A percentile compares a stretch with the other conserved stretches of the same genome.
These are phyloP conservation scores for Hemileia vastatrix DNA, from an alignment of 1,284 basidiomycete species.

Conservation along the genomic window DNA sequence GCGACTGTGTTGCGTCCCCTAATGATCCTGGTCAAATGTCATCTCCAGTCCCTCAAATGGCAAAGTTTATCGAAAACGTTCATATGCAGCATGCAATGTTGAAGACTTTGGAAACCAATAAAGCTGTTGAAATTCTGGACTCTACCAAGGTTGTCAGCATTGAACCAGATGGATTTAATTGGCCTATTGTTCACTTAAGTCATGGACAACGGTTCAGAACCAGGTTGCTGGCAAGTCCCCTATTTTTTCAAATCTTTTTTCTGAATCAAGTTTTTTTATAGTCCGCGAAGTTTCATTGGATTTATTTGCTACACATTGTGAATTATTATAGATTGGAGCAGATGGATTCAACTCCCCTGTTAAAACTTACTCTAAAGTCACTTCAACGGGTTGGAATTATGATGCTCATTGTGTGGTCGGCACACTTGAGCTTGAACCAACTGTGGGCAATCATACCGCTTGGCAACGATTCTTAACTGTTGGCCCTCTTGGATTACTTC, in stretches of 20 bases:
- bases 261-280: background rate
- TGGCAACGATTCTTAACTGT: constrained; percentile 93
- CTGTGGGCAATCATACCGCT: constrained; percentile 52
- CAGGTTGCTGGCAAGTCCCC: constrained; percentile 56
- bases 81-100: constrained; percentile 78
- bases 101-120: constrained; percentile 47
- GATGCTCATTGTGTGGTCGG: constrained; percentile 82
- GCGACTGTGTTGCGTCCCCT: too few species aligned
- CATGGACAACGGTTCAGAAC: constrained; percentile 57
- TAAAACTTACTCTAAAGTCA: constrained; percentile 70
- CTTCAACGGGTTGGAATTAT: constrained; percentile 86
- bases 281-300: too few species aligned
- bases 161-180: constrained; percentile 41
- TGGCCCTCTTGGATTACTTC: constrained; percentile 89
- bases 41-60: constrained; percentile 51
- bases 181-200: constrained; percentile 65
- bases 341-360: constrained; percentile 95
- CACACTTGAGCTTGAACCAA: constrained; percentile 60
- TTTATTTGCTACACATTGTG: too few species aligned
- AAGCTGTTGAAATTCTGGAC: constrained; percentile 33
- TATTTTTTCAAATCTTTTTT: background rate
- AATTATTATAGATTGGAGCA: constrained; percentile 64
- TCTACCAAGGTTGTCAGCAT: constrained; percentile 33
- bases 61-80: constrained; percentile 74
- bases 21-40: constrained; percentile 47